Evolutionary conservation across 2,329 filamentous ascomycete species (phyloP).

Genomic region (Chaetomiaceae sp.): DNA sequence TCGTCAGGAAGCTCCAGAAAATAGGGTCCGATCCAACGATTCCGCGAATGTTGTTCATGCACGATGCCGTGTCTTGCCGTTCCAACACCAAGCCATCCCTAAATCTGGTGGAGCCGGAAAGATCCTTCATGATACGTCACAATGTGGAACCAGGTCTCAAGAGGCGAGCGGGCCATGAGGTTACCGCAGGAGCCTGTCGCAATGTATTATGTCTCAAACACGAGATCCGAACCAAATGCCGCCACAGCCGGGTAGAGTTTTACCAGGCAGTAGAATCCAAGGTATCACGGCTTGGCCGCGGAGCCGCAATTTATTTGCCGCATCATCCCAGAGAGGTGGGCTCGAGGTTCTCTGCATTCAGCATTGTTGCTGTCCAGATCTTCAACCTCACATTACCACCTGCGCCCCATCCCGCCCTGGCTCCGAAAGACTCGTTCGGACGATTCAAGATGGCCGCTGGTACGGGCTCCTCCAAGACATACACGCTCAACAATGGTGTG

Average conservation of each 20-base stretch:
- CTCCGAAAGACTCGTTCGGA: too few species aligned
- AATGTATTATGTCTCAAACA: neutral
- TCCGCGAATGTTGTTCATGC: constrained; percentile 11
- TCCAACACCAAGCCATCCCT: neutral
- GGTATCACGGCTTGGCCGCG: neutral
- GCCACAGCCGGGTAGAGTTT: constrained; percentile 4
- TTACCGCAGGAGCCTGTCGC: neutral
- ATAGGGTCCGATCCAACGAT: neutral
- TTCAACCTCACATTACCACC: too few species aligned
- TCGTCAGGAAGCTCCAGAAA: constrained; percentile 3
- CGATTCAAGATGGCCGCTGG: constrained; percentile 12
- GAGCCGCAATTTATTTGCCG: constrained; percentile 12
- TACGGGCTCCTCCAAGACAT: constrained; percentile 32
- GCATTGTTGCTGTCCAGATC: neutral
- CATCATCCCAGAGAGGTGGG: constrained; percentile 6
- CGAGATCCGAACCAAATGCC: constrained; percentile 7
- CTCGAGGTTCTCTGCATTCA: constrained; percentile 8
- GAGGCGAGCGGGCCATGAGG: neutral
- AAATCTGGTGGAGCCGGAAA: neutral
- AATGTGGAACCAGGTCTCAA: constrained; percentile 12
- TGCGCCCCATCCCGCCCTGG: too few species aligned
- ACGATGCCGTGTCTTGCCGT: constrained; percentile 12
- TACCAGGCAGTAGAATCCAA: neutral
- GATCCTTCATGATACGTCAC: constrained; percentile 16
- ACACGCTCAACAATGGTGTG: constrained; percentile 49